Conservation (phyloP, 2,329 filamentous ascomycete species). For the Furcasterigmium sp. region DNA sequence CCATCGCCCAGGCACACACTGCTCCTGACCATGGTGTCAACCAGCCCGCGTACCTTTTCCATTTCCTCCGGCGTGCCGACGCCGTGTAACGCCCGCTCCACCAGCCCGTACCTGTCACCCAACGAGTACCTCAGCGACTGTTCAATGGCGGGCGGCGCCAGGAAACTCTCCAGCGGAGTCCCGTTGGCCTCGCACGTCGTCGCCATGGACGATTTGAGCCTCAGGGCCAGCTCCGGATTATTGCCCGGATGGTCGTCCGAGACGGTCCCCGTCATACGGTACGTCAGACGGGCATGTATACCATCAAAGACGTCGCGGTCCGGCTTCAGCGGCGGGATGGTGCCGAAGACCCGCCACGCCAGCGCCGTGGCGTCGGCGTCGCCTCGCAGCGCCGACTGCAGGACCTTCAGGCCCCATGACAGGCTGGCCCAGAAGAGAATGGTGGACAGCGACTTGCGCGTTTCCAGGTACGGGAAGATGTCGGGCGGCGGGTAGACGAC, state of each 20-base stretch:
- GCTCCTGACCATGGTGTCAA: not conserved
- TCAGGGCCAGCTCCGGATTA: not conserved
- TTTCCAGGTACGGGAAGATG: conserved; percentile 1
- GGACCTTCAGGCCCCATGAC: not conserved
- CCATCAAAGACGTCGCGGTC: not conserved
- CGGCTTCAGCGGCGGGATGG: not conserved
- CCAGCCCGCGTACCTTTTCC: not conserved
- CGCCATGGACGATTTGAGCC: not conserved
- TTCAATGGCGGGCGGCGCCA: not conserved
- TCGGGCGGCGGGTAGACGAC: conserved; percentile 1
- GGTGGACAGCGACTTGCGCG: not conserved
- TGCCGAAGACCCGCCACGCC: not conserved
- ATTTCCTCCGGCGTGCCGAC: not conserved
- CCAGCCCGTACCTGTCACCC: not conserved
- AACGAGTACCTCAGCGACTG: not conserved
- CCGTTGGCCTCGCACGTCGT: not conserved
- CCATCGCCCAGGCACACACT: not conserved
- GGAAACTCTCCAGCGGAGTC: not conserved
- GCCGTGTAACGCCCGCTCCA: not conserved
- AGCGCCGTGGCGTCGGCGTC: not conserved
- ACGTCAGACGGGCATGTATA: conserved; percentile 1
- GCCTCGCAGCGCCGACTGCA: not conserved
- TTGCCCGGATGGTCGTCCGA: conserved; percentile 1
- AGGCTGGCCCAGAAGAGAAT: conserved; percentile 1
- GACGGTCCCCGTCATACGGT: not conserved